Evolutionary conservation across 345 rosid genomes (phyloP).

Genomic region (Syzygium aromaticum): DNA sequence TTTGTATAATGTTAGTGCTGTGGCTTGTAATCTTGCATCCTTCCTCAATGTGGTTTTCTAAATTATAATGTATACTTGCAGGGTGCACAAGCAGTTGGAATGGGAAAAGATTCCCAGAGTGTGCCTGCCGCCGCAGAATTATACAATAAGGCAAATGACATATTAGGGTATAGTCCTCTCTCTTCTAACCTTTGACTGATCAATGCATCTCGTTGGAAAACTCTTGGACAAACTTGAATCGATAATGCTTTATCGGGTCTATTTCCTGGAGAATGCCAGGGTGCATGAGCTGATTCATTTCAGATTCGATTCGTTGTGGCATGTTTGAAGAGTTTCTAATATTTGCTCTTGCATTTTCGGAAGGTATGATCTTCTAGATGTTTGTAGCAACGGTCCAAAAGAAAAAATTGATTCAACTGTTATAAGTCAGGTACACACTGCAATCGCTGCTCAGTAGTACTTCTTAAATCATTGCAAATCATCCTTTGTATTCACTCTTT

Average conservation of each 20-base stretch:
- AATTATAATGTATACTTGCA: slow-evolving; percentile 8
- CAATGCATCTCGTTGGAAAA: background rate
- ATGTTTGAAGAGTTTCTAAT: background rate
- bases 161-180: slow-evolving; percentile 40
- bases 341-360: slow-evolving; percentile 7
- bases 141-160: slow-evolving; percentile 74
- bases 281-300: background rate
- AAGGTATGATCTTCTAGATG: slow-evolving; percentile 91
- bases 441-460: slow-evolving; percentile 1
- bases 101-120: slow-evolving; percentile 89
- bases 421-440: slow-evolving; percentile 72
- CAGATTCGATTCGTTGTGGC: background rate
- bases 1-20: background rate
- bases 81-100: slow-evolving; percentile 98
- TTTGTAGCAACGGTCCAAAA: slow-evolving; percentile 87
- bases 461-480: background rate
- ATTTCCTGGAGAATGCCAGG: background rate
- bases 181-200: background rate
- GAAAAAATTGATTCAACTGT: slow-evolving; percentile 94
- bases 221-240: background rate
- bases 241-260: background rate
- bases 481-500: background rate
- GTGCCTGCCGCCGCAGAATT: slow-evolving; percentile 70
- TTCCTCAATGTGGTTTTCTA: background rate
- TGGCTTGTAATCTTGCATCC: background rate